A percentile compares a stretch with the other conserved stretches of the same genome.
Conservation (phyloP, 228 moss, liverwort and hornwort genomes). For the Sphagnum fallax region DNA sequence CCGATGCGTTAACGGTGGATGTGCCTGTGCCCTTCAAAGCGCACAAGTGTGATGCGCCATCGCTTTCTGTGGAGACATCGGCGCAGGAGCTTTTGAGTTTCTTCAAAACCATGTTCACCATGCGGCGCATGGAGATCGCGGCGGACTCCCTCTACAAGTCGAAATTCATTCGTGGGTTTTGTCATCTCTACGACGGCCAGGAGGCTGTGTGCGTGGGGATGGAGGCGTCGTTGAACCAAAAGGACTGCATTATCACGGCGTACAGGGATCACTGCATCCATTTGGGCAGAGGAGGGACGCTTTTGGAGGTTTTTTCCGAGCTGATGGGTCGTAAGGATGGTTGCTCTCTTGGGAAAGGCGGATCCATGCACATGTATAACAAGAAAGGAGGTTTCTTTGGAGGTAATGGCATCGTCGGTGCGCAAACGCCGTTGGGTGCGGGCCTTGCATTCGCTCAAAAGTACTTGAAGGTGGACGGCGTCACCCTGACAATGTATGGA, state of each 20-base stretch:
- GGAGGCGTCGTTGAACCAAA: constrained; percentile 73
- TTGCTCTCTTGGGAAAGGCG: constrained; percentile 91
- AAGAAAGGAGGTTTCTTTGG: constrained; percentile 81
- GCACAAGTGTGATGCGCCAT: constrained; percentile 60
- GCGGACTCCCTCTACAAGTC: constrained; percentile 72
- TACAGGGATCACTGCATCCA: constrained; percentile 97
- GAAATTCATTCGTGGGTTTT: constrained; percentile 90
- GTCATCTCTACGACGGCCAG: constrained; percentile 61
- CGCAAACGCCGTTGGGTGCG: constrained; percentile 87
- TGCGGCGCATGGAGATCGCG: constrained; percentile 59
- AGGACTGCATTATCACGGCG: constrained; percentile 89
- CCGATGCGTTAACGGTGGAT: constrained; percentile 58
- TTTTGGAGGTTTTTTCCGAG: constrained; percentile 63
- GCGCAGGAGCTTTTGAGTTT: constrained; percentile 48
- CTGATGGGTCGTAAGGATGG: constrained; percentile 89
- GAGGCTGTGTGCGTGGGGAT: constrained; percentile 60
- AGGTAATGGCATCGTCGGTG: constrained; percentile 95
- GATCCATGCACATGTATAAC: constrained; percentile 99
- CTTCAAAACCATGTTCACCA: constrained; percentile 49
- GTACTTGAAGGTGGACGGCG: constrained; percentile 88
- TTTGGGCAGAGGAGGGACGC: constrained; percentile 61
- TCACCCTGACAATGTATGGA: constrained; percentile 81
- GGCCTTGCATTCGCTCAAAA: constrained; percentile 96
- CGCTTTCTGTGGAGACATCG: constrained; percentile 70
- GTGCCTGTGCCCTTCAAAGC: constrained; percentile 81